Base-by-base conservation (phyloP, 148 eudicot genomes). In the Camellia japonica region DNA sequence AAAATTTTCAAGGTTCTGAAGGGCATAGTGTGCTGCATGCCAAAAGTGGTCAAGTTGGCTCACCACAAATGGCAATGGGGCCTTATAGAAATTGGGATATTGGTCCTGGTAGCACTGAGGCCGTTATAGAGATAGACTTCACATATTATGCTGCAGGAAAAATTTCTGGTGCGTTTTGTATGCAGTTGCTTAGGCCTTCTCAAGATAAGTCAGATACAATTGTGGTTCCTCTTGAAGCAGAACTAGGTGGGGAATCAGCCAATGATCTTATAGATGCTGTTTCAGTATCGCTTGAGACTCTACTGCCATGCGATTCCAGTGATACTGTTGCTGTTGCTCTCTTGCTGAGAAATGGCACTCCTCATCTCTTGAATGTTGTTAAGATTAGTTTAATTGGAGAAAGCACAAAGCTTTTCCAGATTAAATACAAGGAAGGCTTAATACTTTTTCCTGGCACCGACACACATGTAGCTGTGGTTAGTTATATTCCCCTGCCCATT, bases 1-100 rank as follows among this genome's bases (percentile, higher is more conserved):
- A 86, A 64, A 76, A 75, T 64, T 73, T 55, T 79, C 56, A 75
- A 18, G 84, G 49, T 83, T 82, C 80, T 44, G 62, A 66, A 61
- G 82, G 78, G 70, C 73, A 49, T 67, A 78, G 75, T 12, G 15
- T 80, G 58, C 71, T 63, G 15, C 78, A 80, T 68, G 78, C 59
- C 42, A 83, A 79, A 23, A 71, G 61, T 59, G 81, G 82, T 83
- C 82, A 77, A 78, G 77, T 44, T 80, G 87, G 82, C 77, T 66
- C 64, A 63, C 84, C 88, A 3, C 42, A 73, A 18, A 80, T 91
- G 85, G 87, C 90, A 63, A 75, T 92, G 67, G 89, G 85, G 83
- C 97, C 97, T 79, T 88, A 86, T 67, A 73, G 78, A 59, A 86
- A 83, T 79, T 94, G 97, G 97, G 82, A 83, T 47, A 82, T 94